Base-by-base conservation (phyloP, 768 basidiomycete species). In the Mycena filopes region DNA sequence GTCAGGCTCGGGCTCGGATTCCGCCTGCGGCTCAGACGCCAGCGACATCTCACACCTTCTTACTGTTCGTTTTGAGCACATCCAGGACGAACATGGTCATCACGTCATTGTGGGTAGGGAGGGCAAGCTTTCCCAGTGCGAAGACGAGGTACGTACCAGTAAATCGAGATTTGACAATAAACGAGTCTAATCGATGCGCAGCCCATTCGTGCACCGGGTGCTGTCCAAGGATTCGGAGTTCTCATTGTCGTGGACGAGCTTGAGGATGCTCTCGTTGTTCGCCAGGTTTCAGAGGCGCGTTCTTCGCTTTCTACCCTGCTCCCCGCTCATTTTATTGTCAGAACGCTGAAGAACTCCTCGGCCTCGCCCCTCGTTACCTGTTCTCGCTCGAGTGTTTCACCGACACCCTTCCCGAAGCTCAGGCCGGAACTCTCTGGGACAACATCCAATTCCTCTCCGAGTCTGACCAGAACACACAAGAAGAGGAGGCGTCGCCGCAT, bases 191-290 rank as follows among this genome's bases (percentile, higher is more conserved):
- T 28, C 23, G 12, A 31, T 47, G 40, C 46, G 9, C 57, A 91
- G 89, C 94, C 93, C 0, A 95, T 95, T 50, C 86, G 89, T 1
- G 88, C 89, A 0, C 94, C 93, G 15, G 93, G 93, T 4, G 89
- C 93, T 2, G 85, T 94, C 2, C 94, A 95, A 78, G 89, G 87
- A 0, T 95, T 90, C 71, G 93, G 93, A n/a, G 89, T 94, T 0
- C 81, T 94, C 4, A 84, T 95, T 53, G 91, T 85, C 1, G 77
- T 94, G 1, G 87, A 90, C 63, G 87, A 91, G 68, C 74, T 84
- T 20, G 79, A 83, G 10, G 86, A 89, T 25, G 77, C 80, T 4
- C 76, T 94, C 15, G 68, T 83, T 9, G 91, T 95, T 40, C 83
- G 88, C 15, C 93, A 94, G 71, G 91, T 92, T 0, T 94, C 93